Conservation (phyloP, 2,329 filamentous ascomycete species). For the Chaetoscypha palmicola region DNA sequence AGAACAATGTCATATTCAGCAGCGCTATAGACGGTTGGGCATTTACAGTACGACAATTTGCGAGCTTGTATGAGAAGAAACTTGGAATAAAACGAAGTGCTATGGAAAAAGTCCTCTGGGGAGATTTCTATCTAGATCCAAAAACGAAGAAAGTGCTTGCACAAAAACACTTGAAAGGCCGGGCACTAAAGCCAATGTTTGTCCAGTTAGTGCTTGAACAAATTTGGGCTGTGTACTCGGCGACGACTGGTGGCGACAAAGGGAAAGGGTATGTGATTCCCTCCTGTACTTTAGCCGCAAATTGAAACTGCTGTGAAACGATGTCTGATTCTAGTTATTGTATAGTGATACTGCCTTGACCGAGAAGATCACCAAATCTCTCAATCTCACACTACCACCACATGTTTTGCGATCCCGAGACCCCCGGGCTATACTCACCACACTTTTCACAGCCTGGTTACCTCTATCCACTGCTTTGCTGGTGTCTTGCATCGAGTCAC, state of each 20-base stretch:
- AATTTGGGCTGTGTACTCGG: slow-evolving; percentile 92
- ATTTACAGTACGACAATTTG: slow-evolving; percentile 93
- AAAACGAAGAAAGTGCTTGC: slow-evolving; percentile 93
- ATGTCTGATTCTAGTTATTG: slow-evolving; percentile 25
- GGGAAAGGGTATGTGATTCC: slow-evolving; percentile 62
- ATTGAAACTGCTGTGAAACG: slow-evolving; percentile 5
- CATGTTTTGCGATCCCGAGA: slow-evolving; percentile 81
- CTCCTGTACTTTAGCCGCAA: slow-evolving; percentile 22
- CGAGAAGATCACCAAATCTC: slow-evolving; percentile 91
- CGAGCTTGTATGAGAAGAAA: slow-evolving; percentile 90
- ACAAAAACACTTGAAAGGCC: slow-evolving; percentile 86
- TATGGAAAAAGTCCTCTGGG: slow-evolving; percentile 94
- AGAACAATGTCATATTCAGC: slow-evolving; percentile 98
- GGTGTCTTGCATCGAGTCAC: slow-evolving; percentile 87
- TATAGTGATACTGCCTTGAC: slow-evolving; percentile 66
- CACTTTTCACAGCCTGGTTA: slow-evolving; percentile 84
- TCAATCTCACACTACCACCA: slow-evolving; percentile 76
- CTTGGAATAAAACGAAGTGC: slow-evolving; percentile 83
- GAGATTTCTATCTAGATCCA: slow-evolving; percentile 90
- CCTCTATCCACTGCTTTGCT: slow-evolving; percentile 87
- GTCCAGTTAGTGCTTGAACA: slow-evolving; percentile 93
- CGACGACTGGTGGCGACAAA: slow-evolving; percentile 73
- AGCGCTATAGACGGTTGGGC: slow-evolving; percentile 99
- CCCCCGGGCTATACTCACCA: slow-evolving; percentile 72
- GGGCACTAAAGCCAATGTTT: slow-evolving; percentile 91